Percentiles rank a stretch among this genome's conserved stretches.
Evolutionary conservation across 257 asterid species (phyloP).

Genomic region (Jacaranda mimosifolia): DNA sequence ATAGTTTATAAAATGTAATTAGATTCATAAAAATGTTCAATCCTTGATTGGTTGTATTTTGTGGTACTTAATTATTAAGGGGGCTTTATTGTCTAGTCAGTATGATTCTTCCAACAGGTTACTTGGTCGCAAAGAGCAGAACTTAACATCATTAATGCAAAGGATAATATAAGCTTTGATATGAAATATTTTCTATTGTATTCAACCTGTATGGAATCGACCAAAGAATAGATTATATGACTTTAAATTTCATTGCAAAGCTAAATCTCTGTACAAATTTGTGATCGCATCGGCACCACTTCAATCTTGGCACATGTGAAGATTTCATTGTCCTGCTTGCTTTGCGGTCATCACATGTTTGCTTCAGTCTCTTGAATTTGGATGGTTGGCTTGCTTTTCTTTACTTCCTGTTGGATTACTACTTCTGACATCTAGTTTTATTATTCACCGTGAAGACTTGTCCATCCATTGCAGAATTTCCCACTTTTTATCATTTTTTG

Average conservation of each 20-base stretch:
- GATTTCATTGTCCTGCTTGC: slow-evolving; percentile 2
- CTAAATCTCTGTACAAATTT: not conserved
- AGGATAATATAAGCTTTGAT: not conserved
- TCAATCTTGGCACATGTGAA: not conserved
- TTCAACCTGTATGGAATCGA: not conserved
- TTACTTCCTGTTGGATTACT: not conserved
- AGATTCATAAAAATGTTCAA: not conserved
- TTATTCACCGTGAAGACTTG: slow-evolving; percentile 11
- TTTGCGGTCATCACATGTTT: not conserved
- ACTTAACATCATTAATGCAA: not conserved
- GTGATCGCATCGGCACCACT: not conserved
- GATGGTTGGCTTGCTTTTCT: slow-evolving; percentile 7
- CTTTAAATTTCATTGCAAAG: not conserved
- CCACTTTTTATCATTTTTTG: slow-evolving; percentile 11
- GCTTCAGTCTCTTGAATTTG: not conserved
- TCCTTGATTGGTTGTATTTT: not conserved
- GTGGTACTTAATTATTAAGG: not conserved
- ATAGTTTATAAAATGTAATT: not conserved
- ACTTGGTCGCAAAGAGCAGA: not conserved
- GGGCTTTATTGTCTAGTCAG: not conserved
- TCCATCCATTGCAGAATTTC: not conserved
- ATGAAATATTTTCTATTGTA: not conserved
- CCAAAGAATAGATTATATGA: not conserved
- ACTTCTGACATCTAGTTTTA: slow-evolving; percentile 20
- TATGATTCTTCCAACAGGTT: not conserved